These are phyloP conservation scores for Fusarium lyarnte DNA, from an alignment of 2,329 filamentous ascomycete species.

Conservation along the genomic window DNA sequence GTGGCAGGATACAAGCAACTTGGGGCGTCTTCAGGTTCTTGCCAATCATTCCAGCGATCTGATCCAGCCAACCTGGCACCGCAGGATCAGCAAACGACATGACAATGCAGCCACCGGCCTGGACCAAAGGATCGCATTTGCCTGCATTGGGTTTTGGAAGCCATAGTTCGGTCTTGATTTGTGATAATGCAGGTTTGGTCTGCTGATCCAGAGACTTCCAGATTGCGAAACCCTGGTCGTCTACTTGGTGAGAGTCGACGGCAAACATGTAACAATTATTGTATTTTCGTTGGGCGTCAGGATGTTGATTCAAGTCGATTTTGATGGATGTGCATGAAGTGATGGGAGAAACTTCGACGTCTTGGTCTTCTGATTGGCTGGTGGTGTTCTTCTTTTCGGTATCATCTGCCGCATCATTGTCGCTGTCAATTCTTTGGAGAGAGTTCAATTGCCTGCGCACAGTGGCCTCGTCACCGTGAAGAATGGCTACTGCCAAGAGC, in stretches of 20 bases:
- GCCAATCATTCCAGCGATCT: background rate
- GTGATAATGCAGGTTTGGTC: background rate
- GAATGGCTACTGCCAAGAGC: background rate
- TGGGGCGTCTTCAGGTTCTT: background rate
- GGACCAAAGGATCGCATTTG: background rate
- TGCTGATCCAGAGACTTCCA: background rate
- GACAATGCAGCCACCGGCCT: background rate
- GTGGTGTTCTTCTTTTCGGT: accelerated
- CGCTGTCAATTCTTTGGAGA: background rate
- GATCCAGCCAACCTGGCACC: background rate
- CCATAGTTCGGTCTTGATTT: slow-evolving; percentile 6
- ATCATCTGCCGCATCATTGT: accelerated
- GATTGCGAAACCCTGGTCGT: background rate
- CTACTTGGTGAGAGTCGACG: background rate
- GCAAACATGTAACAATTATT: background rate
- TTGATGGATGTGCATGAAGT: background rate
- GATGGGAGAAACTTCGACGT: background rate
- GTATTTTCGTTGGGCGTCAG: accelerated
- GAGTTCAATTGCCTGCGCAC: background rate
- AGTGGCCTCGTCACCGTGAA: slow-evolving; percentile 7
- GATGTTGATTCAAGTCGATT: background rate
- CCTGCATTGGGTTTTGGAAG: background rate
- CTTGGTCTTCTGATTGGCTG: accelerated
- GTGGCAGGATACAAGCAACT: slow-evolving; percentile 5
- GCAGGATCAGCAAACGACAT: slow-evolving; percentile 1